These are phyloP conservation scores for Quercus parvula DNA, from an alignment of 306 rosid species.

Conservation along the genomic window DNA sequence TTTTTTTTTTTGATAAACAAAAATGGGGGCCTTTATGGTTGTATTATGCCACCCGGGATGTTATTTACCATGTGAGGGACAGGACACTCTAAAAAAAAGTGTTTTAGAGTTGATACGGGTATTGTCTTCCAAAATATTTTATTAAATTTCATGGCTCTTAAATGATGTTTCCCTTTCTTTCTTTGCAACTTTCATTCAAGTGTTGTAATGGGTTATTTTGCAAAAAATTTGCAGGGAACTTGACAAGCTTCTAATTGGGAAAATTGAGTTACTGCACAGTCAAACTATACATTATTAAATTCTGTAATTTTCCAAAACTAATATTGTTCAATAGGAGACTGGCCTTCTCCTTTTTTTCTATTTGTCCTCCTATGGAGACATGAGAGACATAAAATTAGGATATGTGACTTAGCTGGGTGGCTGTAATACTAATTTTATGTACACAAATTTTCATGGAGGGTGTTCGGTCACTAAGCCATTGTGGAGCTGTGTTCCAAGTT, in stretches of 20 bases:
- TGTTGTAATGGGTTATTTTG: constrained; percentile 18
- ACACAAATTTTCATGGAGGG: not conserved
- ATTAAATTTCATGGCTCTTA: not conserved
- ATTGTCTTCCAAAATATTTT: constrained; percentile 10
- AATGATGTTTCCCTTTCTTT: not conserved
- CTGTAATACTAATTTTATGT: not conserved
- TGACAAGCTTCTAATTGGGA: constrained; percentile 75
- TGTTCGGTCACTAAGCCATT: constrained; percentile 26
- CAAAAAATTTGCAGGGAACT: constrained; percentile 85
- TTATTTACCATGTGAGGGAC: too few species aligned
- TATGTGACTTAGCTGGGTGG: not conserved
- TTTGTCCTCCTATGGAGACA: not conserved
- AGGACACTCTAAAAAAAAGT: too few species aligned
- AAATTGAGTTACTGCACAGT: constrained; percentile 79
- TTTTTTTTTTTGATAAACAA: too few species aligned
- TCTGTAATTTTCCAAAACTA: not conserved
- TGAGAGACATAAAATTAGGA: not conserved
- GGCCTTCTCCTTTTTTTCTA: too few species aligned
- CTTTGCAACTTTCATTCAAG: constrained; percentile 4
- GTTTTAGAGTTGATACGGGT: constrained; percentile 84
- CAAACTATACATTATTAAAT: constrained; percentile 6
- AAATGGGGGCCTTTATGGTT: too few species aligned
- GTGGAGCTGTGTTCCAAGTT: constrained; percentile 43
- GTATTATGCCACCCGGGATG: too few species aligned
- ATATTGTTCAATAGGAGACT: not conserved